A percentile compares a stretch with the other conserved stretches of the same genome.
Evolutionary conservation across 192 early-diverging fungal species (phyloP).

Genomic region (Coemansia sp.): DNA sequence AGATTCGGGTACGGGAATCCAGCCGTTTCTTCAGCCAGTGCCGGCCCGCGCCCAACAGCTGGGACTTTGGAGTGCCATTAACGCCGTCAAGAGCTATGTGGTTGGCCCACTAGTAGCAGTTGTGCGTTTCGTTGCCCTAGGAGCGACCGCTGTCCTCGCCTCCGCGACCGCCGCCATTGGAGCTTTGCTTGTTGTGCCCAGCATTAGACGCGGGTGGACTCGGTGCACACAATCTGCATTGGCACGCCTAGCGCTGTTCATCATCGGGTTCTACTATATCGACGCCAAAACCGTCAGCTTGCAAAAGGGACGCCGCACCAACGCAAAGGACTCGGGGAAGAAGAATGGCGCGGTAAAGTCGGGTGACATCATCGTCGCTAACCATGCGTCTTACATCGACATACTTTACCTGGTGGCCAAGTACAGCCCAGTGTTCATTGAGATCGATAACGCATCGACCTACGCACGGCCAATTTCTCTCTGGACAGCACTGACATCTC

Average conservation of each 20-base stretch:
- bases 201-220: slow-evolving; percentile 22
- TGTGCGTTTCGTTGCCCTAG: slow-evolving; percentile 52
- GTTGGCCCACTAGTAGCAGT: slow-evolving; percentile 46
- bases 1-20: slow-evolving; percentile 84
- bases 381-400: slow-evolving; percentile 85
- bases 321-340: not conserved
- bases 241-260: slow-evolving; percentile 62
- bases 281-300: slow-evolving; percentile 64
- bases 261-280: slow-evolving; percentile 79
- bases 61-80: slow-evolving; percentile 11
- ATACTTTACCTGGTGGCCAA: slow-evolving; percentile 69
- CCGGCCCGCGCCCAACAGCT: slow-evolving; percentile 36
- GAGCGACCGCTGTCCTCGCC: slow-evolving; percentile 50
- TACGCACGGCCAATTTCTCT: slow-evolving; percentile 27
- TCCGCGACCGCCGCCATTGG: slow-evolving; percentile 32
- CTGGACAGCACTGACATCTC: slow-evolving; percentile 38
- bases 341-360: slow-evolving; percentile 24
- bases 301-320: slow-evolving; percentile 61
- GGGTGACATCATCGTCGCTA: slow-evolving; percentile 80
- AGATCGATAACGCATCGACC: slow-evolving; percentile 45
- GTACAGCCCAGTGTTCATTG: slow-evolving; percentile 61
- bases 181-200: slow-evolving; percentile 26
- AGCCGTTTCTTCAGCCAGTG: slow-evolving; percentile 81
- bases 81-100: slow-evolving; percentile 21
- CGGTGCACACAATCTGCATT: slow-evolving; percentile 34